Base-by-base conservation (phyloP, 176 grass and related monocot genomes). In the Carex cristatella region DNA sequence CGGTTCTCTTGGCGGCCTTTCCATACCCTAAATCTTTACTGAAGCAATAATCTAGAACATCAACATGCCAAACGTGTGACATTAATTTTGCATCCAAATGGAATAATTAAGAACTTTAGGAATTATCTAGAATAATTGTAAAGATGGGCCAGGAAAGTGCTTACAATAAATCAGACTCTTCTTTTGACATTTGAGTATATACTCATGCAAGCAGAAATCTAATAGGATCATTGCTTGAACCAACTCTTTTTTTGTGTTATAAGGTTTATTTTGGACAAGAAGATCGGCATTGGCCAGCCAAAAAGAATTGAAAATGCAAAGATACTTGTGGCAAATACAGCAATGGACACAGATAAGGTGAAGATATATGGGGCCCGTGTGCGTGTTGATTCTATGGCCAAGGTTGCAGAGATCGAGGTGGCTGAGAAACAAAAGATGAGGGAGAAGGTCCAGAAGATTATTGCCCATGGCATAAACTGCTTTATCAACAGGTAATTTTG, bases 211-310 rank as follows among this genome's bases (percentile, higher is more conserved):
- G 74, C 53, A 79, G 53, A 77, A 57, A 77, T 51, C 10, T 32
- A 33, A 56, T 77, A 77, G 73, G 53, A 58, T 35, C 15, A 1
- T 79, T 35, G 74, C 13, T 79, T 79, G 74, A 79, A 16, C 18
- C 13, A 58, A 53, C 32, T 68, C 42, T 56, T 55, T 56, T 82
- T 82, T 87, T 42, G 54, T 48, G 61, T 78, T 66, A 84, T 3
- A 85, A 98, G 93, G 75, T 98, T 98, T 83, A 98, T 98, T 83
- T 91, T 98, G 88, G 95, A 98, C 88, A 98, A 95, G 88, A 98
- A 98, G 84, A 98, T 98, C 86, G 95, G 95, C 63, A 89, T 98
- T 68, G 95, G 95, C 5, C 95, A 98, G 74, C 95, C 93, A 33
- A 95, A 98, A 85, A 49, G 89, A 11, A 98, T 95, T 86, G 93